These are phyloP conservation scores for Russula foetens DNA, from an alignment of 768 basidiomycete genomes.

Conservation along the genomic window DNA sequence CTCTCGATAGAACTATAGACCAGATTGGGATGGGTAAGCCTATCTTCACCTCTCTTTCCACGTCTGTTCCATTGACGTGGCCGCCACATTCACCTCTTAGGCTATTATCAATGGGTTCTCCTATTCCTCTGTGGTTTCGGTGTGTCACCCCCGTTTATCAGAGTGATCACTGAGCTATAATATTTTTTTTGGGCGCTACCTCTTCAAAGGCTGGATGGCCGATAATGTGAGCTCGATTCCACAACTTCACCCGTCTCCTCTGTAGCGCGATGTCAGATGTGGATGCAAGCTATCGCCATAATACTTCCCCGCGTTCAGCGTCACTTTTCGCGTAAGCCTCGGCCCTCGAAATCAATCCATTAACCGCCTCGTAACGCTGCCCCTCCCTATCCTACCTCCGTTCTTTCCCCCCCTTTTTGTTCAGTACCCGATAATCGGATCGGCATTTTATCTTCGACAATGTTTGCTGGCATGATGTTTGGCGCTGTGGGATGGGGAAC, in stretches of 20 bases:
- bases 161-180: not conserved
- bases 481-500: constrained; percentile 90
- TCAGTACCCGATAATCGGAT: constrained; percentile 68
- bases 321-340: constrained; percentile 61
- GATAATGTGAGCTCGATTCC: constrained; percentile 58
- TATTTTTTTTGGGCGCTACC: not conserved
- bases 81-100: constrained; percentile 23
- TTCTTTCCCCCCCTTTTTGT: not conserved
- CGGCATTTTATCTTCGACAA: constrained; percentile 76
- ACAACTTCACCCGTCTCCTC: not conserved
- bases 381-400: not conserved
- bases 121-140: constrained; percentile 84
- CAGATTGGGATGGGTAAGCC: constrained; percentile 77
- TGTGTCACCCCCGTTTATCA: constrained; percentile 34
- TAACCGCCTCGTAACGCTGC: not conserved
- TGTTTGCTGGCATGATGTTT: constrained; percentile 97
- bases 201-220: constrained; percentile 72
- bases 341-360: not conserved
- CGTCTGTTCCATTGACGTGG: not conserved
- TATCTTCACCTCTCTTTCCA: not conserved
- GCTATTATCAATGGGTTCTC: constrained; percentile 75
- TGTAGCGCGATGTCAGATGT: constrained; percentile 51
- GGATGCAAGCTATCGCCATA: constrained; percentile 87
- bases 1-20: constrained; percentile 81
- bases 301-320: constrained; percentile 94